Base-by-base conservation (phyloP, 129 eudicot species). In the Mikania micrantha region DNA sequence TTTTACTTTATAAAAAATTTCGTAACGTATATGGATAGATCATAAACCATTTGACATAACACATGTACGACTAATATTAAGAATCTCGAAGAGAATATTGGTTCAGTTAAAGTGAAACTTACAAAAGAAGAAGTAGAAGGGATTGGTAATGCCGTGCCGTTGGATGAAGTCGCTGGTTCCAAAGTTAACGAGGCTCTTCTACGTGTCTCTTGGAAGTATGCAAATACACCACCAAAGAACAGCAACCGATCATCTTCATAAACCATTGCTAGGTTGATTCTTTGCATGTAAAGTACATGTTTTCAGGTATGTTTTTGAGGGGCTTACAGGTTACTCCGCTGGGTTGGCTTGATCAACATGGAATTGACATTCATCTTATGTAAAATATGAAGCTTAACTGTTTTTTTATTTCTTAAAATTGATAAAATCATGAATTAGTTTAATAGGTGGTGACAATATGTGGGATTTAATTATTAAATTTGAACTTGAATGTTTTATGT, bases 11-110 rank as follows among this genome's bases (percentile, higher is more conserved):
- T 24, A 24, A 24, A 49, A 25, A 22, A 9, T 52, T 53, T 22
- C 2, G 4, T 54, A 10, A 12, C 36, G 27, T 49, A 12, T 29
- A 49, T 50, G 5, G 3, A 50, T 50, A 12, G 6, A 50, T 50
- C 31, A 50, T 50, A 50, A 50, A 56, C 29, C 44, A 56, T 67
- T 62, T 73, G 54, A 39, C 66, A 39, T 71, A 29, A 56, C 12
- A 53, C 32, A 83, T 82, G 90, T 63, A 85, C 90, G 7, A 81
- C 86, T 42, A 81, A 85, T 74, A 65, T 77, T 20, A 85, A 81
- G 78, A 84, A 84, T 77, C 84, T 84, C 22, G 77, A 76, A 52
- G 76, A 70, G 47, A 84, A 84, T 61, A 16, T 80, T 42, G 83
- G 81, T 61, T 62, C 86, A 4, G 16, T 78, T 52, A 42, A 47